Base-by-base conservation (phyloP, 352 stramenopile species). In the Phytopythium litorale region DNA sequence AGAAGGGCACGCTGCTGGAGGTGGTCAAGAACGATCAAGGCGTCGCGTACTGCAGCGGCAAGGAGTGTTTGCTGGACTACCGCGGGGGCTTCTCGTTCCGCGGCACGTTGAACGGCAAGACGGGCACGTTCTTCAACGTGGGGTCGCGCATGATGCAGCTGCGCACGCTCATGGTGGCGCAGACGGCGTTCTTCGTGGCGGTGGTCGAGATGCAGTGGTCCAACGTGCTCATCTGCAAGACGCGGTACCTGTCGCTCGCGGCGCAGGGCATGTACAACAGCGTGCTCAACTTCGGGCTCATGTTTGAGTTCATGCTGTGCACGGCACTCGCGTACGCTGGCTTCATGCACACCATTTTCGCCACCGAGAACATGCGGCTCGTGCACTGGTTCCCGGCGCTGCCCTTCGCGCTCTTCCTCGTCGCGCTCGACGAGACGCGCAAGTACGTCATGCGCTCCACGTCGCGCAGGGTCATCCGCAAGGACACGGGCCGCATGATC, bases 161-260 rank as follows among this genome's bases (percentile, higher is more conserved):
- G 61, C 85, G 92, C 38, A 75, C 90, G 25, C 68, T 98, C 11
- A 67, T 77, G 1, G 85, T 96, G 18, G 76, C 89, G 0, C 92
- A 98, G 66, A 94, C 87, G 0, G 88, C 88, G 21, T 97, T 73
- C 69, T 96, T 97, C 66, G 71, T 95, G 9, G 82, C 83, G 9
- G 68, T 97, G 6, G 84, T 97, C 13, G 73, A 98, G 55, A 86
- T 95, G 50, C 93, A 98, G 63, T 97, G 89, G 83, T 81, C 90
- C 53, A 95, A 97, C 70, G 64, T 98, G 16, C 65, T 98, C 30
- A 96, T 97, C 61, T 97, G 87, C 73, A 98, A 98, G 79, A 98
- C 93, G 42, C 83, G 93, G 11, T 97, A 91, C 73, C 67, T 97
- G 65, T 95, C 81, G 12, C 76, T 98, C n/a, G 64, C 76, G 32